Evolutionary conservation across 352 stramenopile species (phyloP).

Genomic region (Phytophthora boehmeriae): DNA sequence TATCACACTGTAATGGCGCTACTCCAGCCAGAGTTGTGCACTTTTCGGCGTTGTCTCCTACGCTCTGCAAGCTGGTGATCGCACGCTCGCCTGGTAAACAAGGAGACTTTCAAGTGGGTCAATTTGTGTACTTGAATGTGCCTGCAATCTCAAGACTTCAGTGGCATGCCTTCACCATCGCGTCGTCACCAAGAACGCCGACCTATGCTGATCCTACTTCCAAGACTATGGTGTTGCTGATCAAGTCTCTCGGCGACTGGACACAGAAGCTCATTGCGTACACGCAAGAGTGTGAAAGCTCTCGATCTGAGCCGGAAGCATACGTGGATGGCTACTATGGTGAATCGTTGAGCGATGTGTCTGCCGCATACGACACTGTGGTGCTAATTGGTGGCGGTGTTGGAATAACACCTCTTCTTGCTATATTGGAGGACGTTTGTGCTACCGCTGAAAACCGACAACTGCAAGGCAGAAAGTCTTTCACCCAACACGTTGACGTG

Average conservation of each 20-base stretch:
- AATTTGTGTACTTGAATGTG: conserved; percentile 56
- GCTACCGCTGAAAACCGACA: conserved; percentile 15
- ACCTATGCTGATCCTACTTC: conserved; percentile 5
- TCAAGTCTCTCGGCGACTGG: conserved; percentile 56
- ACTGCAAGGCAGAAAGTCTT: conserved; percentile 4
- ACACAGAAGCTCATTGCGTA: conserved; percentile 44
- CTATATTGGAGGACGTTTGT: conserved; percentile 48
- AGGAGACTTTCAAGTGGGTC: conserved; percentile 33
- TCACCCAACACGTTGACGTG: conserved; percentile 31
- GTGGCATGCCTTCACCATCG: conserved; percentile 59
- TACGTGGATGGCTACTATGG: conserved; percentile 64
- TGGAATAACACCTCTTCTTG: conserved; percentile 48
- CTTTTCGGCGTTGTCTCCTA: conserved; percentile 28
- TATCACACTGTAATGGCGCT: conserved; percentile 37
- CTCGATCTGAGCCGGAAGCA: conserved; percentile 27
- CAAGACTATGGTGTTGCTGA: conserved; percentile 40
- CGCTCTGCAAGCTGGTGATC: conserved; percentile 44
- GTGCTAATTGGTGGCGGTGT: conserved; percentile 53
- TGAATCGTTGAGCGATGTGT: conserved; percentile 31
- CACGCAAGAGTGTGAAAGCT: conserved; percentile 21
- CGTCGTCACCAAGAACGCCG: conserved; percentile 36
- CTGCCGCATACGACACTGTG: conserved; percentile 40
- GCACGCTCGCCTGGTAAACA: background rate
- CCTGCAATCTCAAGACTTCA: conserved; percentile 43
- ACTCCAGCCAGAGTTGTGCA: conserved; percentile 24